phyloP scores from a whole-genome alignment of 106 monocot species.

The Allium fistulosum region DNA sequence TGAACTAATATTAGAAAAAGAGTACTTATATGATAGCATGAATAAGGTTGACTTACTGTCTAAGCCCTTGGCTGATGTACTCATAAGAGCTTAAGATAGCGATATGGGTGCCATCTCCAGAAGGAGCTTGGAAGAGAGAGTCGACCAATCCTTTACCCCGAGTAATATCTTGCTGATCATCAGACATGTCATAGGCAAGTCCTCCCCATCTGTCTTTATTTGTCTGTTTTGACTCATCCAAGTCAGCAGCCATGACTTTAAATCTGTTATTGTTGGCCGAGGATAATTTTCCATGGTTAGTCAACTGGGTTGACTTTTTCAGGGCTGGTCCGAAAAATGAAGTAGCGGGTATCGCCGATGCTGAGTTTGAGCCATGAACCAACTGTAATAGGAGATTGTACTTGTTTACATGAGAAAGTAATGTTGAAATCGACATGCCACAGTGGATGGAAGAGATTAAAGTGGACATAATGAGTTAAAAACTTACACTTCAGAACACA shows the following conservation, averaged over 20 bases:
- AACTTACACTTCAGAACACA: no score
- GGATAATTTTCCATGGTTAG: conserved; percentile 37
- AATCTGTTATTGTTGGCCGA: conserved; percentile 20
- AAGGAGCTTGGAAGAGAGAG: conserved; percentile 85
- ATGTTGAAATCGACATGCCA: background rate
- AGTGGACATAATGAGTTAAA: background rate
- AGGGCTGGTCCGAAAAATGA: conserved; percentile 62
- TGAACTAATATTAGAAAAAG: background rate
- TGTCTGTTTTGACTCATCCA: conserved; percentile 80
- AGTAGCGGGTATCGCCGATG: conserved; percentile 29
- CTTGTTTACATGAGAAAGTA: background rate
- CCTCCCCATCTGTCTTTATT: conserved; percentile 56
- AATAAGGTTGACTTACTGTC: conserved; percentile 36
- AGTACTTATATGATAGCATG: background rate
- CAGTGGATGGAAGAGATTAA: background rate
- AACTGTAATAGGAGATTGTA: conserved; percentile 17
- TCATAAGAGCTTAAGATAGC: conserved; percentile 79
- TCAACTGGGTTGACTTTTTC: conserved; percentile 41
- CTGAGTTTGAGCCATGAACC: conserved; percentile 25
- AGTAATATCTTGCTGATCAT: conserved; percentile 96
- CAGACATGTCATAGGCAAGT: conserved; percentile 59
- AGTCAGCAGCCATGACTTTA: conserved; percentile 57
- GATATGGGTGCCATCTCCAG: conserved; percentile 74
- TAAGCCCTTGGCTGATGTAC: conserved; percentile 85
- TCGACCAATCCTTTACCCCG: conserved; percentile 85